Percentiles rank a stretch among this genome's conserved stretches.
These are phyloP conservation scores for Dactylorhiza incarnata DNA, from an alignment of 106 monocot genomes.

Conservation along the genomic window DNA sequence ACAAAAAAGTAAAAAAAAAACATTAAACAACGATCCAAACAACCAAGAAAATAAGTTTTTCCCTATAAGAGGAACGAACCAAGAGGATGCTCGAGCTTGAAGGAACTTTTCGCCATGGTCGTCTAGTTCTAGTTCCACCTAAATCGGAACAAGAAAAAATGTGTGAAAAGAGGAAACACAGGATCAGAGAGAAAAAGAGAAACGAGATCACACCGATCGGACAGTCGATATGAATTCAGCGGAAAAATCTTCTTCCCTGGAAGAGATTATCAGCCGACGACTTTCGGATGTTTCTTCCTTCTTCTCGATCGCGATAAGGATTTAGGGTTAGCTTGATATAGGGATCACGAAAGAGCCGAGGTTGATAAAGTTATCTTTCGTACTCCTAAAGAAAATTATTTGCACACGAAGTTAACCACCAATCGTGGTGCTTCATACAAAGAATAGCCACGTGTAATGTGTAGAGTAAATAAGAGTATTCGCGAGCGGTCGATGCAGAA, in stretches of 20 bases:
- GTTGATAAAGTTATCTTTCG: background rate
- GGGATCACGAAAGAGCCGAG: background rate
- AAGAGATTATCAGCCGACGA: background rate
- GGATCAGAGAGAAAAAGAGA: background rate
- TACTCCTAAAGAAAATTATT: background rate
- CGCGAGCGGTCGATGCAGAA: too few relatives aligned
- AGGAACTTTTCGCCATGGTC: conserved; percentile 1
- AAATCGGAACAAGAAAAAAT: background rate
- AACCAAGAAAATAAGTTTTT: background rate
- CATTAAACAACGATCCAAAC: background rate
- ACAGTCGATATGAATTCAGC: background rate
- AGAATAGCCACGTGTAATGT: too few relatives aligned
- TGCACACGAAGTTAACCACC: too few relatives aligned
- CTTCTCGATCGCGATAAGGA: background rate
- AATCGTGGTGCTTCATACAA: too few relatives aligned
- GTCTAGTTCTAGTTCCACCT: background rate
- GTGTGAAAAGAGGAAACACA: too few relatives aligned
- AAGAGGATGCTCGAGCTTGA: background rate
- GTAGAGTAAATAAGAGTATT: too few relatives aligned
- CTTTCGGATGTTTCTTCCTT: background rate
- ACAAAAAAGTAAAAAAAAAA: background rate
- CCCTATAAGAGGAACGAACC: background rate
- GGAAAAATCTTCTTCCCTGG: background rate
- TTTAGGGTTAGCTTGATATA: background rate
- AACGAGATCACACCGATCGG: background rate